Evolutionary conservation across 1,139 yeast genomes (phyloP).

Genomic region (Pichia sp.): DNA sequence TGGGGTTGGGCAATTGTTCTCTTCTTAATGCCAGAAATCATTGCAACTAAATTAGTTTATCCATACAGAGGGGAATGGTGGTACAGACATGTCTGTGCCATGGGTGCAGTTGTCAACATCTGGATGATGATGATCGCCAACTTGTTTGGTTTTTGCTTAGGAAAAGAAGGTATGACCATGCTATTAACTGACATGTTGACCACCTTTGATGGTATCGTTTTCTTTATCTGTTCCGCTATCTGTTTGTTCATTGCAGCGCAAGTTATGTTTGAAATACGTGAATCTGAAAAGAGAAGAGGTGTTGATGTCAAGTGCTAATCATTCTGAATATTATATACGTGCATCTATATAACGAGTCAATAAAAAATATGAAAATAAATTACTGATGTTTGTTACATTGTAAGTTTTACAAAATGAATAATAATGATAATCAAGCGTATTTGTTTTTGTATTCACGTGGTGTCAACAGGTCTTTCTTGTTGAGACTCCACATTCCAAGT

Average conservation of each 20-base stretch:
- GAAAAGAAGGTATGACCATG: conserved; percentile 74
- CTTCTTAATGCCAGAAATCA: conserved; percentile 84
- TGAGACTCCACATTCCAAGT: conserved; percentile 72
- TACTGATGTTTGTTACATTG: too few species aligned
- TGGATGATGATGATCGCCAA: conserved; percentile 99
- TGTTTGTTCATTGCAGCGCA: conserved; percentile 84
- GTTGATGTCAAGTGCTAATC: conserved; percentile 74
- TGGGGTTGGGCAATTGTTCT: conserved; percentile 98
- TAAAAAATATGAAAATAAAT: too few species aligned
- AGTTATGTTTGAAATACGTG: conserved; percentile 93
- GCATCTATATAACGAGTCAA: too few species aligned
- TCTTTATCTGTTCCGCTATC: conserved; percentile 61
- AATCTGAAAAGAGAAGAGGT: conserved; percentile 80
- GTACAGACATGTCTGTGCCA: conserved; percentile 80
- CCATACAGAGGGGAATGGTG: conserved; percentile 53
- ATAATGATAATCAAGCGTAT: conserved; percentile 22
- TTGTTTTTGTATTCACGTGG: conserved; percentile 79
- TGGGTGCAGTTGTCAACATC: conserved; percentile 85
- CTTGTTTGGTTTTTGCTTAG: conserved; percentile 90
- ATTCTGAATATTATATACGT: too few species aligned
- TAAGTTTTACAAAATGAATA: too few species aligned
- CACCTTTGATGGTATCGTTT: conserved; percentile 64
- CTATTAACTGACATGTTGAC: conserved; percentile 70
- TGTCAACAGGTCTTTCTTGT: conserved; percentile 47
- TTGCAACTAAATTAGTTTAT: conserved; percentile 49